Percentiles rank a stretch among this genome's conserved stretches.
Conservation (phyloP, 768 basidiomycete species). For the Favolaschia claudopus region DNA sequence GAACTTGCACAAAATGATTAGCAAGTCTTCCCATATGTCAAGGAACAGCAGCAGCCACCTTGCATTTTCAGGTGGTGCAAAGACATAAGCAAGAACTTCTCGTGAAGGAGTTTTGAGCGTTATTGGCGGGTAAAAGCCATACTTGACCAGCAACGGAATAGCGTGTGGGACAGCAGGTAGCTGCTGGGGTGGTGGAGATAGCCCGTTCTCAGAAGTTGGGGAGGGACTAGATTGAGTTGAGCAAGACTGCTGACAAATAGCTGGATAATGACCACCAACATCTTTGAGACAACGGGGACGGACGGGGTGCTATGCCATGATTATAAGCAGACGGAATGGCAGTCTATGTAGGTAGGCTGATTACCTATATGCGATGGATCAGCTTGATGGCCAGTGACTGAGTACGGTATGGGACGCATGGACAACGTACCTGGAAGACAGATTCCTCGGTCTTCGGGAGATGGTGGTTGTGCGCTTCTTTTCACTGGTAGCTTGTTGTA, state of each 20-base stretch:
- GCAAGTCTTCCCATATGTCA: conserved; percentile 20
- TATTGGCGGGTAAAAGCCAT: conserved; percentile 59
- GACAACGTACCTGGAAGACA: conserved; percentile 58
- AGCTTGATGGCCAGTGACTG: too few species aligned
- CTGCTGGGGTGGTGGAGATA: conserved; percentile 27
- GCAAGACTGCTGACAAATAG: conserved; percentile 25
- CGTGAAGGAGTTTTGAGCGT: conserved; percentile 67
- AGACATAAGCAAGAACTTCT: conserved; percentile 74
- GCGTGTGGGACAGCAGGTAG: conserved; percentile 33
- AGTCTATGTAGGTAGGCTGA: conserved; percentile 1
- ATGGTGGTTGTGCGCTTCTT: conserved; percentile 72
- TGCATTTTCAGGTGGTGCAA: conserved; percentile 73
- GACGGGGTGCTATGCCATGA: conserved; percentile 12
- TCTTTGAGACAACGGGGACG: conserved; percentile 21
- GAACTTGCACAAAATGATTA: conserved; percentile 40
- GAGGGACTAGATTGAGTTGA: conserved; percentile 37
- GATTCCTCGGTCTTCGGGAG: conserved; percentile 70
- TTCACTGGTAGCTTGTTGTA: conserved; percentile 87
- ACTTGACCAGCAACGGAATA: conserved; percentile 53
- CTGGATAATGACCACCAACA: conserved; percentile 16
- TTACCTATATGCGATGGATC: too few species aligned
- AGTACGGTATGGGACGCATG: too few species aligned
- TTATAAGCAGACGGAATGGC: background rate
- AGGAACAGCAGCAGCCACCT: conserved; percentile 42
- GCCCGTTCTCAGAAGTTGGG: conserved; percentile 38